Base-by-base conservation (phyloP, 2,329 filamentous ascomycete species). In the Colletotrichum somersetense region DNA sequence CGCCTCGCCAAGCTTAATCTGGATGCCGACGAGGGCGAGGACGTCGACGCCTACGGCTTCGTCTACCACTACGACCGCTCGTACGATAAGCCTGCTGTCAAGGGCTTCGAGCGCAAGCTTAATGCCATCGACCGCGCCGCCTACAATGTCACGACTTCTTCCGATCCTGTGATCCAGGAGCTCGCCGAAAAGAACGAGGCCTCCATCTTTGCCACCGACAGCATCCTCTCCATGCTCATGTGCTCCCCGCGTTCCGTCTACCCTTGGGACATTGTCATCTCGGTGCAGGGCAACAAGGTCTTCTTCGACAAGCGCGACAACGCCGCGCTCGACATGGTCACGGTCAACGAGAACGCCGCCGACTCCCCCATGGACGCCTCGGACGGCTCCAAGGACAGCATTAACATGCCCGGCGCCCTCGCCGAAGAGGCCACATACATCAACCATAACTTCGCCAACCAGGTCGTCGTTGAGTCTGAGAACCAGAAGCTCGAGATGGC, bases 371-470 rank as follows among this genome's bases (percentile, higher is more conserved):
- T 98, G 65, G 96, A 99, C 82, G 91, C 93, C 38, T 91, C 94
- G 69, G 96, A 98, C 79, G 94, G 94, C 78, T 95, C 94, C 87
- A 97, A 97, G 85, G 96, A 99, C 81, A 87, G 89, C 75, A 92
- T 99, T 85, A 99, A 99, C 89, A 95, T 95, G 80, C 96, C 96
- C n/a, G 86, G 87, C 67, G 94, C 95, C 66, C 91, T 99, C 70
- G 96, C 97, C 79, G 92, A 98, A 83, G 96, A 99, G 85, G 96
- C 96, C 67, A 99, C 96, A 64, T 97, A 98, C 87, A 99, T 99
- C 89, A 99, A 99, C 90, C 96, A 98, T 89, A 97, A 98, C 88
- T 99, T 99, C 83, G 93, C 94, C 77, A 94, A 97, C 83, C 96
- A 99, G 87, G 94, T 97, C 63, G 95, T 99, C 76, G 84, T 90